Percentiles rank a stretch among this genome's conserved stretches.
Conservation (phyloP, 768 basidiomycete species). For the Leucogyrophana mollusca region DNA sequence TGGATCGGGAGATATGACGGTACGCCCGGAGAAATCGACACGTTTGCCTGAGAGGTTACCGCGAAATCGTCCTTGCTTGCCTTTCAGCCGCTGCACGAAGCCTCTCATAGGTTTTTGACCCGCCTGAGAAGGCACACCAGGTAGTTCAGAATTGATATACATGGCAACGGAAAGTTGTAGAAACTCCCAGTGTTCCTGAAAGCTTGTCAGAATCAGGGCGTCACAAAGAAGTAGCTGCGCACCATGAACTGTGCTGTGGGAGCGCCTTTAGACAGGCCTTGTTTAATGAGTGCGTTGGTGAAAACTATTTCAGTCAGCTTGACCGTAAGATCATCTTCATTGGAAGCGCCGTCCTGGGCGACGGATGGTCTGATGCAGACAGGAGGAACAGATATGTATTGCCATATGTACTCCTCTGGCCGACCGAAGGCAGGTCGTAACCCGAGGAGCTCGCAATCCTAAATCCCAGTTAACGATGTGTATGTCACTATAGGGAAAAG, state of each 20-base stretch:
- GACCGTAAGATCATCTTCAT: slow-evolving; percentile 97
- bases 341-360: slow-evolving; percentile 95
- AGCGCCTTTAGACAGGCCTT: slow-evolving; percentile 83
- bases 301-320: slow-evolving; percentile 97
- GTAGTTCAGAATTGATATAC: slow-evolving; percentile 97
- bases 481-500: neutral
- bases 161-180: slow-evolving; percentile 92
- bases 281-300: slow-evolving; percentile 89
- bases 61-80: slow-evolving; percentile 98
- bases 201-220: slow-evolving; percentile 2
- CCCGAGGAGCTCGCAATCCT: slow-evolving; percentile 96
- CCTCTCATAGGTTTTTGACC: slow-evolving; percentile 96
- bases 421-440: slow-evolving; percentile 84
- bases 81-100: slow-evolving; percentile 96
- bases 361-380: slow-evolving; percentile 98
- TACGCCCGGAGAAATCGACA: slow-evolving; percentile 97
- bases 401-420: slow-evolving; percentile 98
- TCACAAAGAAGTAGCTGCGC: slow-evolving; percentile 1
- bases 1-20: slow-evolving; percentile 99
- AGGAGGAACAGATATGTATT: slow-evolving; percentile 97
- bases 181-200: slow-evolving; percentile 97
- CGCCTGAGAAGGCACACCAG: slow-evolving; percentile 84
- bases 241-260: slow-evolving; percentile 91
- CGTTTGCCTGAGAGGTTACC: slow-evolving; percentile 98
- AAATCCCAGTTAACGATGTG: slow-evolving; percentile 5